phyloP scores from a whole-genome alignment of 2,329 filamentous ascomycete genomes.

The Orbilia quercus region DNA sequence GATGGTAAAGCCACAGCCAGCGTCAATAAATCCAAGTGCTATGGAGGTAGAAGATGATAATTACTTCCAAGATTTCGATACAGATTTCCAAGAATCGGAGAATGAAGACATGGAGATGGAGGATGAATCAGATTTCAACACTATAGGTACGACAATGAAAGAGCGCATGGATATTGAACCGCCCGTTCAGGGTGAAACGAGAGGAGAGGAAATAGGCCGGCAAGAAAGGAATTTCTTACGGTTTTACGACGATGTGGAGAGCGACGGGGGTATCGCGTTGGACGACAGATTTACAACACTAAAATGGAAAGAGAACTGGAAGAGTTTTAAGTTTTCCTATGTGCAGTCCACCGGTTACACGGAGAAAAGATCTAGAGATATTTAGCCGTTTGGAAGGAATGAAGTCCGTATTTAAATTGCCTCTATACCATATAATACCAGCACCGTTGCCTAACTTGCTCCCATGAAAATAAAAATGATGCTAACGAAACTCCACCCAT shows the following conservation, averaged over 20 bases:
- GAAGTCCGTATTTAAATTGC: not conserved
- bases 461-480: no score
- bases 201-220: slow-evolving; percentile 29
- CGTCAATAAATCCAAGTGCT: slow-evolving; percentile 7
- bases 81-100: slow-evolving; percentile 11
- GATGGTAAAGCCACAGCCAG: not conserved
- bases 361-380: slow-evolving; percentile 1
- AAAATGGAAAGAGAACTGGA: slow-evolving; percentile 49
- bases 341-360: not conserved
- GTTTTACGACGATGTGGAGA: slow-evolving; percentile 36
- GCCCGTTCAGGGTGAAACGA: slow-evolving; percentile 27
- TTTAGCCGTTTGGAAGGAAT: not conserved
- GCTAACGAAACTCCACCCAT: no score
- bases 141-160: not conserved
- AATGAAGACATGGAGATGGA: slow-evolving; percentile 16
- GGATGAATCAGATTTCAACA: not conserved
- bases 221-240: slow-evolving; percentile 47
- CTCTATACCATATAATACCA: not conserved
- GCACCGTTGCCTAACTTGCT: no score
- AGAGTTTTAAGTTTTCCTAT: slow-evolving; percentile 37
- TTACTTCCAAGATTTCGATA: slow-evolving; percentile 34
- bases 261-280: slow-evolving; percentile 28
- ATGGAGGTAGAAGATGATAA: slow-evolving; percentile 25
- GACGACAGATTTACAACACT: slow-evolving; percentile 27
- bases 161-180: slow-evolving; percentile 42